Percentiles rank a stretch among this genome's conserved stretches.
These are phyloP conservation scores for Spatholobus suberectus DNA, from an alignment of 306 rosid species.

Conservation along the genomic window DNA sequence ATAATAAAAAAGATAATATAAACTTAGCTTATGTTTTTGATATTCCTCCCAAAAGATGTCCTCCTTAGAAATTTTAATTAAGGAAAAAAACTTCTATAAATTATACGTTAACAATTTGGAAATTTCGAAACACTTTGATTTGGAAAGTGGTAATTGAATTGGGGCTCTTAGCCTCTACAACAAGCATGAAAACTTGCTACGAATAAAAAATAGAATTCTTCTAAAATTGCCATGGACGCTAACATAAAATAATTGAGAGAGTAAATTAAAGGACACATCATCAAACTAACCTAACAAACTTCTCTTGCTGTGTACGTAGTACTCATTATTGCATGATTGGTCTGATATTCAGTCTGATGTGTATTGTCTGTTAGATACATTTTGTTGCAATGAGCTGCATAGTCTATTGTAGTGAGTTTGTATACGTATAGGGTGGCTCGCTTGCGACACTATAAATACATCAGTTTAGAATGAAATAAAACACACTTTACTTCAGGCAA, in stretches of 20 bases:
- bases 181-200: not conserved
- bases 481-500: no score
- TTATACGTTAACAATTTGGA: not conserved
- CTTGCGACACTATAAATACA: no score
- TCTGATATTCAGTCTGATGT: no score
- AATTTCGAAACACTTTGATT: not conserved
- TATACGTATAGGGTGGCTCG: no score
- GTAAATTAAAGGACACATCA: not conserved
- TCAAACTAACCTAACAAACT: slow-evolving; percentile 66
- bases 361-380: no score
- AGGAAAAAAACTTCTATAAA: not conserved
- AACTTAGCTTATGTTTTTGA: slow-evolving; percentile 14
- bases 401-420: no score
- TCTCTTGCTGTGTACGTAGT: slow-evolving; percentile 61
- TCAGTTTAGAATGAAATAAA: no score
- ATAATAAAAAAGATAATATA: not conserved
- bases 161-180: not conserved
- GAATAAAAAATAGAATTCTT: slow-evolving; percentile 9
- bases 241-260: not conserved
- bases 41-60: slow-evolving; percentile 23
- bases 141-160: not conserved
- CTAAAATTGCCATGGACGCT: not conserved
- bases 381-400: no score
- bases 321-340: slow-evolving; percentile 59
- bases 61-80: slow-evolving; percentile 10